Base-by-base conservation (phyloP, 106 monocot species). In the Allium cepa region DNA sequence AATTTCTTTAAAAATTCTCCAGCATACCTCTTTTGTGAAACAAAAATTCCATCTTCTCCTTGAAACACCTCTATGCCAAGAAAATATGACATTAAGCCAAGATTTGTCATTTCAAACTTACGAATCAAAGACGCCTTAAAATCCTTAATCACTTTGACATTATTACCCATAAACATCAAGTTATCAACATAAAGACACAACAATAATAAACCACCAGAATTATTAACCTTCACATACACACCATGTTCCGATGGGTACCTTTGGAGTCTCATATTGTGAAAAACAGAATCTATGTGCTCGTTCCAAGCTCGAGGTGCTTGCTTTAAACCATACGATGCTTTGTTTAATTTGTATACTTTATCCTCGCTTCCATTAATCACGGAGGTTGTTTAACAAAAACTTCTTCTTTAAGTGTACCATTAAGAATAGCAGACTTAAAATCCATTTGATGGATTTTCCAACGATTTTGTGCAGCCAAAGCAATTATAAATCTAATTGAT, bases 51-150 rank as follows among this genome's bases (percentile, higher is more conserved):
- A n/a, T n/a, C n/a, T n/a, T n/a, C n/a, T n/a, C n/a, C n/a, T n/a
- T n/a, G n/a, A n/a, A n/a, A n/a, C n/a, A n/a, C n/a, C n/a, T n/a
- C n/a, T n/a, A n/a, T n/a, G 27, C 22, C 64, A 46, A 63, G 62
- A 53, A 36, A 73, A 18, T 49, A 50, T 3, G 51, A 53, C 52
- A 68, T 68, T 17, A 15, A 7, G 9, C 67, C 67, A 3, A 68
- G 17, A 17, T 68, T 53, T 8, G 67, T 50, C 67, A 68, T 68
- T 7, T 68, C 67, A 17, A 68, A 68, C 52, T 68, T 22, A 7
- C 18, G 17, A 3, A 50, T 68, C 67, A 68, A 52, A n/a, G n/a
- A 7, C 50, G 50, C 26, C 47, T 53, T 68, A 13, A 68, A 68
- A 7, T 53, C 52, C 14, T 52, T 26, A 16, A 52, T 16, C 67